Percentiles rank a stretch among this genome's conserved stretches.
phyloP scores from a whole-genome alignment of 306 rosid genomes.

The Cicer cuneatum region DNA sequence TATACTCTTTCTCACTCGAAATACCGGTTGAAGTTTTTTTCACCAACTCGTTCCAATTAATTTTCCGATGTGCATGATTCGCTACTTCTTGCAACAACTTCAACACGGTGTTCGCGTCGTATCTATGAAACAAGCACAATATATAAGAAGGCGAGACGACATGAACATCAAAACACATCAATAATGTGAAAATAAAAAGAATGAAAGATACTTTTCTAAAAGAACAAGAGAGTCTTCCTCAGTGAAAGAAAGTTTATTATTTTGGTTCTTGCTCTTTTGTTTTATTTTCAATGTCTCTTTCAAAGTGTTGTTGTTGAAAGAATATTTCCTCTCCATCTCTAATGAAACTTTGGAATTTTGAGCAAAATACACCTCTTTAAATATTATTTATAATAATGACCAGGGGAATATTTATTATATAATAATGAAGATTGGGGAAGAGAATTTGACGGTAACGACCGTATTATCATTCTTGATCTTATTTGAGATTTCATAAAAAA shows the following conservation, averaged over 20 bases:
- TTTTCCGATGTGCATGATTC: conserved; percentile 45
- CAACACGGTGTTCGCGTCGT: conserved; percentile 56
- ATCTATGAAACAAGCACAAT: conserved; percentile 45
- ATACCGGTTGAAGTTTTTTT: conserved; percentile 73
- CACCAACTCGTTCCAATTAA: conserved; percentile 77
- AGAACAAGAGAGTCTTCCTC: background rate
- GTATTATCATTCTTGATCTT: background rate
- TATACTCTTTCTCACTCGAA: conserved; percentile 73
- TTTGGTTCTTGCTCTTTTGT: background rate
- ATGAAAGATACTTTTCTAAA: background rate
- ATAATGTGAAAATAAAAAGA: background rate
- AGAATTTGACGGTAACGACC: background rate
- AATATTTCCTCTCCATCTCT: background rate
- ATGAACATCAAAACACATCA: background rate
- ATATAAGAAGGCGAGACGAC: background rate
- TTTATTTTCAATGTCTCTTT: background rate
- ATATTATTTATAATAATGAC: background rate
- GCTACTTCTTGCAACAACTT: conserved; percentile 73
- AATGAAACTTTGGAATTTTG: background rate
- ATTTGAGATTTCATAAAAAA: background rate
- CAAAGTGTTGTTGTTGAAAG: background rate
- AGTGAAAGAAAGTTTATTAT: background rate
- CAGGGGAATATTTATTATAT: too few species aligned
- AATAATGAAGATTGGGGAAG: background rate
- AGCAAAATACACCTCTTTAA: background rate